Evolutionary conservation across 306 rosid species (phyloP), one percentile per base, ranked within the genome.

Genomic region (Citrullus colocynthis): DNA sequence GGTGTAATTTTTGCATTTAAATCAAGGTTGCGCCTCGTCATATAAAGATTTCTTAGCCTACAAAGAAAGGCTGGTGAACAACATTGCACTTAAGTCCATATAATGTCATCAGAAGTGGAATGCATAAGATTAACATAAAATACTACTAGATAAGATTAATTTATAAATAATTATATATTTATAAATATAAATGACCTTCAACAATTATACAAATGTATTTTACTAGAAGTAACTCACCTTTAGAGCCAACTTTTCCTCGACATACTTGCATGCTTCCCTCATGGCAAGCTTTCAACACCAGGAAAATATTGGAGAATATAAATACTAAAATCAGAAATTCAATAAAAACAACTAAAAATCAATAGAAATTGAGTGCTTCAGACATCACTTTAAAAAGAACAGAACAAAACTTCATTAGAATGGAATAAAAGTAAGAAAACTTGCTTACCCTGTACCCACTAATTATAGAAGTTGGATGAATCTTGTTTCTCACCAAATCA

Each of bases 391-490:
- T 6, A 20, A 58, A 72, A 74, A 32, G 32, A 52, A 55, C 48
- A 16, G 45, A 59, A 48, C 21, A n/a, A 11, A 49, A 5, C 32
- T 34, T n/a, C 63, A 55, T 13, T 70, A 2, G 48, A 10, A 57
- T 30, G 41, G 2, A 73, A 30, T 24, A 10, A 73, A 73, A 42
- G 13, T 63, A 62, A 55, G 16, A 6, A 74, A 48, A 21, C 12
- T 14, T 4, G 78, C 90, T 83, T 73, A 92, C 99, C 78, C 98
- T 90, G 83, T 86, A 96, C 64, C 99, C 98, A 65, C 99, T 89
- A 78, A 96, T 96, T 73, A 96, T 92, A n/a, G 99, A 96, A 52
- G 97, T 96, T 10, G 99, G 98, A 74, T 96, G 99, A 84, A 96
- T 92, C 82, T 96, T 91, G 83, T 96, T 91, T 85, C 97, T 88